Percentiles rank a stretch among this genome's conserved stretches.
Evolutionary conservation across 371 early-diverging fungal species (phyloP).

Genomic region (Entomophthora muscae): DNA sequence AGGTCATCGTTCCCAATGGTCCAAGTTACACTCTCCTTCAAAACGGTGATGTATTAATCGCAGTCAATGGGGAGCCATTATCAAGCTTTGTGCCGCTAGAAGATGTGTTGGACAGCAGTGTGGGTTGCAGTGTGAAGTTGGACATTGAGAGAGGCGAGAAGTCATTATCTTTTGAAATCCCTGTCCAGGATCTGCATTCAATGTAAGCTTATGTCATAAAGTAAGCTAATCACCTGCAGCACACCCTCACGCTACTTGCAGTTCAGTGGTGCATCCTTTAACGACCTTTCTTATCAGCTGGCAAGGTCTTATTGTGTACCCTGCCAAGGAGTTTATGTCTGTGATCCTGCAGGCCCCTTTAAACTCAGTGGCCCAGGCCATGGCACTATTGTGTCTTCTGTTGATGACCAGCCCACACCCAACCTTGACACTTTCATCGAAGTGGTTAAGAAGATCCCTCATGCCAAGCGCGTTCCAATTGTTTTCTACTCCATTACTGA

Average conservation of each 20-base stretch:
- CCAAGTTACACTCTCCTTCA: slow-evolving; percentile 55
- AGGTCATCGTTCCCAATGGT: slow-evolving; percentile 66
- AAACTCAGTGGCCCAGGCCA: slow-evolving; percentile 56
- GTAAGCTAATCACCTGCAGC: neutral
- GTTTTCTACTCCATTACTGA: slow-evolving; percentile 65
- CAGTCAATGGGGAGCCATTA: slow-evolving; percentile 54
- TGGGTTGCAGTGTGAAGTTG: slow-evolving; percentile 41
- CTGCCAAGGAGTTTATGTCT: slow-evolving; percentile 60
- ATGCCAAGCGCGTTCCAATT: slow-evolving; percentile 53
- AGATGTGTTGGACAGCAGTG: slow-evolving; percentile 48
- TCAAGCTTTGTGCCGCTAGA: slow-evolving; percentile 76
- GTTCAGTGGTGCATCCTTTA: slow-evolving; percentile 65
- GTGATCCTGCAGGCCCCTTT: slow-evolving; percentile 37
- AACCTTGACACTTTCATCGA: slow-evolving; percentile 54
- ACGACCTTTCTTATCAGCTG: slow-evolving; percentile 70
- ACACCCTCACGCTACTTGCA: slow-evolving; percentile 50
- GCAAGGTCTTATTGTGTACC: slow-evolving; percentile 56
- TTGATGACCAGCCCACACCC: slow-evolving; percentile 52
- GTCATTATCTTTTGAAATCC: slow-evolving; percentile 31
- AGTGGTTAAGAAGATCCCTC: slow-evolving; percentile 54
- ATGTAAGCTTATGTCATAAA: slow-evolving; percentile 23
- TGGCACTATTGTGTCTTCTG: slow-evolving; percentile 58
- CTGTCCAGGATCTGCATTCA: slow-evolving; percentile 53
- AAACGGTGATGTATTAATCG: slow-evolving; percentile 74
- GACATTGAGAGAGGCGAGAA: slow-evolving; percentile 59